Evolutionary conservation across 257 asterid genomes (phyloP).

Genomic region (Lantana camara): DNA sequence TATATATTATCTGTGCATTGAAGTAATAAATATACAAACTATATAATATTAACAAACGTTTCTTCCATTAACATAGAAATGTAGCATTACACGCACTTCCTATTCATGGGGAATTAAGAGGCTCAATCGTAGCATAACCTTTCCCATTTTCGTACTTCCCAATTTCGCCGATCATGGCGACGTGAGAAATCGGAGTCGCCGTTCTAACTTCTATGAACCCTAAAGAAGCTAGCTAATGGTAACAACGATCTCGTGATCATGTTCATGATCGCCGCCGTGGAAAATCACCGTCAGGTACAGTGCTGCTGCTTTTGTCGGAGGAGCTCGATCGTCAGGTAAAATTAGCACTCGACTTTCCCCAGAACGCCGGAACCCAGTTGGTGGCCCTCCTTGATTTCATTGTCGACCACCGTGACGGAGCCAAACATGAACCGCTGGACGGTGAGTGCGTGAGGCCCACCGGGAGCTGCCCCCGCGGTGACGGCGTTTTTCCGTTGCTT

Average conservation of each 20-base stretch:
- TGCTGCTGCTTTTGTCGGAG: slow-evolving; percentile 79
- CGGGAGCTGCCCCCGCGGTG: slow-evolving; percentile 82
- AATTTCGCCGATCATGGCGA: slow-evolving; percentile 77
- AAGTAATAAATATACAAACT: no score
- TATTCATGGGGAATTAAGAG: slow-evolving; percentile 69
- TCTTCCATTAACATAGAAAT: no score
- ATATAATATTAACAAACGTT: no score
- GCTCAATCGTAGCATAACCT: slow-evolving; percentile 80
- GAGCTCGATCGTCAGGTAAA: slow-evolving; percentile 87
- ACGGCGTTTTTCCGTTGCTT: slow-evolving; percentile 63
- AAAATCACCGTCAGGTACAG: slow-evolving; percentile 74
- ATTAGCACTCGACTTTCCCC: slow-evolving; percentile 79
- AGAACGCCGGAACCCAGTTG: slow-evolving; percentile 69
- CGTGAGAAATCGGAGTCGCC: slow-evolving; percentile 76
- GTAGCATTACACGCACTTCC: no score
- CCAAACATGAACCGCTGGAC: slow-evolving; percentile 91
- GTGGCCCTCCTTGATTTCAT: slow-evolving; percentile 72
- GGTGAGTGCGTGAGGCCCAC: slow-evolving; percentile 54
- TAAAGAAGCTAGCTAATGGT: slow-evolving; percentile 84
- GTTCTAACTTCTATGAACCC: slow-evolving; percentile 86
- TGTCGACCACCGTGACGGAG: slow-evolving; percentile 83
- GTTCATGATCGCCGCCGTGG: slow-evolving; percentile 50
- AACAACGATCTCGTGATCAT: slow-evolving; percentile 41
- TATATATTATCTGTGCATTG: no score
- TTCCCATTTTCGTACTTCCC: slow-evolving; percentile 75